Evolutionary conservation across 2,329 filamentous ascomycete genomes (phyloP).

Genomic region (Fusarium mundagurra): DNA sequence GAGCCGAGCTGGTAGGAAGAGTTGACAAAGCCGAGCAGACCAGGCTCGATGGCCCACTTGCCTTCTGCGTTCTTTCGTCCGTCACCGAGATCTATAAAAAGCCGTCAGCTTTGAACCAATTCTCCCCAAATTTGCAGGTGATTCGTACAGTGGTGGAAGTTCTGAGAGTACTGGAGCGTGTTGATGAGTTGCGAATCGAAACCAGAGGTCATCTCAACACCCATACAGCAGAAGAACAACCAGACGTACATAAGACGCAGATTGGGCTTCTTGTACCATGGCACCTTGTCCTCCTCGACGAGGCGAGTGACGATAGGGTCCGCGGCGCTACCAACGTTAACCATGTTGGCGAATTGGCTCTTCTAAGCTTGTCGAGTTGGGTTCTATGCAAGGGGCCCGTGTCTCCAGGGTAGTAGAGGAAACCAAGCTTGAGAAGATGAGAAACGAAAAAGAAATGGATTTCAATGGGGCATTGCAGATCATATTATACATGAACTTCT

Average conservation of each 20-base stretch:
- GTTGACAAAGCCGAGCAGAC: conserved; percentile 58
- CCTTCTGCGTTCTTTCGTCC: conserved; percentile 30
- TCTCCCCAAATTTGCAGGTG: accelerated
- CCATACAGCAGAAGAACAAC: conserved; percentile 63
- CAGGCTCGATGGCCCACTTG: conserved; percentile 42
- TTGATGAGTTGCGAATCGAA: conserved; percentile 62
- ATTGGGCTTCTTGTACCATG: conserved; percentile 66
- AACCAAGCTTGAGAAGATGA: neutral
- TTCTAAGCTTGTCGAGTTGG: neutral
- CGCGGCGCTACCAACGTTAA: conserved; percentile 31
- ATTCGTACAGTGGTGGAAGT: conserved; percentile 50
- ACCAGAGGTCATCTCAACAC: conserved; percentile 66
- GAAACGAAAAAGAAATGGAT: neutral
- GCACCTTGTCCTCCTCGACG: conserved; percentile 45
- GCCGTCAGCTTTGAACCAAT: neutral
- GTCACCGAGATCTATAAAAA: conserved; percentile 15
- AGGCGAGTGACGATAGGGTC: conserved; percentile 46
- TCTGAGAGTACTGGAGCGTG: conserved; percentile 51
- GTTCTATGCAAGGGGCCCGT: neutral
- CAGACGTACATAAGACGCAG: conserved; percentile 61
- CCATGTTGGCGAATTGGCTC: conserved; percentile 18
- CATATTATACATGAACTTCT: conserved; percentile 18
- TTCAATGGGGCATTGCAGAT: conserved; percentile 17
- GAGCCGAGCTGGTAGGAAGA: conserved; percentile 66
- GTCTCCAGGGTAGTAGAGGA: neutral